phyloP scores from a whole-genome alignment of 805 yeast genomes.

The Wickerhamiella sorbophila region DNA sequence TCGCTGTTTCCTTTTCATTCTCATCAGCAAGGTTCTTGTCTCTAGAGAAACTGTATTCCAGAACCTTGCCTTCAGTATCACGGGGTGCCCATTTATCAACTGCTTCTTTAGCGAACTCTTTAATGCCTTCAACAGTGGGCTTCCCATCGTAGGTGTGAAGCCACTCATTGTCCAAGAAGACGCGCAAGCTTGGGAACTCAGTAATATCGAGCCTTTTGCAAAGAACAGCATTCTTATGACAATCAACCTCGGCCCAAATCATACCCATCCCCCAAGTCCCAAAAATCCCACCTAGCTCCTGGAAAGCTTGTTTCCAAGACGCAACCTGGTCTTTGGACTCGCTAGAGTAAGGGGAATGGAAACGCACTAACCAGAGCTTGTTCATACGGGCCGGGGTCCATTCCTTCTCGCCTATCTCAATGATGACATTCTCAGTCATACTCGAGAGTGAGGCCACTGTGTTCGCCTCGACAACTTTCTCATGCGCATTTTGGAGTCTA shows the following conservation, averaged over 20 bases:
- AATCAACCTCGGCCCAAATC: conserved; percentile 10
- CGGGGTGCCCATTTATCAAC: neutral
- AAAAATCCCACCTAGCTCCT: conserved; percentile 23
- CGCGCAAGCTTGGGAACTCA: conserved; percentile 9
- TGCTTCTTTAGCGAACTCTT: conserved; percentile 8
- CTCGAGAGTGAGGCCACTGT: neutral
- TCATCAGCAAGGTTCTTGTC: neutral
- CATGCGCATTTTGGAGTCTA: neutral
- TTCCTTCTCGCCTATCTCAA: neutral
- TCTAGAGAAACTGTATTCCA: neutral
- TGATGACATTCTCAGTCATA: neutral
- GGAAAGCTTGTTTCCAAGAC: conserved; percentile 58
- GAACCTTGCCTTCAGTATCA: neutral
- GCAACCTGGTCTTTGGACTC: conserved; percentile 78
- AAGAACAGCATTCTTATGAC: conserved; percentile 6
- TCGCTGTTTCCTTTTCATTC: neutral
- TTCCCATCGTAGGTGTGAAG: conserved; percentile 9
- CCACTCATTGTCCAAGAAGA: conserved; percentile 12
- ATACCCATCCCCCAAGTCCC: neutral
- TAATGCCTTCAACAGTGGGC: conserved; percentile 5
- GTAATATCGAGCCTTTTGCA: conserved; percentile 8
- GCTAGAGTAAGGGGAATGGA: conserved; percentile 75
- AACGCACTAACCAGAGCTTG: conserved; percentile 45
- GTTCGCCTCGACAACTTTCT: neutral
- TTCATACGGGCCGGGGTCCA: neutral